These are phyloP conservation scores for Chlorencoelia australis DNA, from an alignment of 2,329 filamentous ascomycete genomes.

Conservation along the genomic window DNA sequence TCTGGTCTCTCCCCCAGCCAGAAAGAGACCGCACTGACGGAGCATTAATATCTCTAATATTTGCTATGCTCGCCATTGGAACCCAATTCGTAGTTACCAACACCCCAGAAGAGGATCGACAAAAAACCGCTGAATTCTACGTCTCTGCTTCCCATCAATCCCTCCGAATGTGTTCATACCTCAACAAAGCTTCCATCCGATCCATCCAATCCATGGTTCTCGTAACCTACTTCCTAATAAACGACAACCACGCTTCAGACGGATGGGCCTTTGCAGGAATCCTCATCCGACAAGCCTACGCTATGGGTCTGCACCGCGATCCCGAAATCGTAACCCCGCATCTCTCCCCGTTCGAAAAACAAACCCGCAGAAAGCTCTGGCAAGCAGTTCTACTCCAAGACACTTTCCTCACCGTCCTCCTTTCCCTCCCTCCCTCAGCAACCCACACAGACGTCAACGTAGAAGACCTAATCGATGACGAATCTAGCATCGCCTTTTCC, in stretches of 20 bases:
- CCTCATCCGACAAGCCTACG: constrained; percentile 66
- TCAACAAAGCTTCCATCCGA: constrained; percentile 62
- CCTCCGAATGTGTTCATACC: constrained; percentile 63
- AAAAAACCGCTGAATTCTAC: constrained; percentile 73
- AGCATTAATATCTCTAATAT: constrained; percentile 61
- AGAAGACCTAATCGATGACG: constrained; percentile 60
- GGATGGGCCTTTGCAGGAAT: constrained; percentile 77
- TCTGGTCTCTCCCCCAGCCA: constrained; percentile 52
- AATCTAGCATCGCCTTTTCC: constrained; percentile 44
- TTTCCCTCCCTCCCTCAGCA: constrained; percentile 67
- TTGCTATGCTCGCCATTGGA: constrained; percentile 67
- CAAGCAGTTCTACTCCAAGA: constrained; percentile 74
- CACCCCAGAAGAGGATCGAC: constrained; percentile 47
- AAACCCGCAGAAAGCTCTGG: constrained; percentile 71
- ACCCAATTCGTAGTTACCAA: constrained; percentile 60
- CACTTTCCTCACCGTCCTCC: constrained; percentile 68
- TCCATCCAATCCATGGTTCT: constrained; percentile 74
- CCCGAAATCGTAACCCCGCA: constrained; percentile 63
- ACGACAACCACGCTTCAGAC: constrained; percentile 75
- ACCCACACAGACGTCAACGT: constrained; percentile 73
- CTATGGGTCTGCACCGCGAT: constrained; percentile 71
- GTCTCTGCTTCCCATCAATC: constrained; percentile 72
- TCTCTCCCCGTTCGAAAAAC: constrained; percentile 61
- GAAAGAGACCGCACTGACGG: constrained; percentile 56
- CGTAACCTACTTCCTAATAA: constrained; percentile 77